Percentiles rank a stretch among this genome's conserved stretches.
Conservation (phyloP, 148 eudicot genomes). For the Limonium bicolor region DNA sequence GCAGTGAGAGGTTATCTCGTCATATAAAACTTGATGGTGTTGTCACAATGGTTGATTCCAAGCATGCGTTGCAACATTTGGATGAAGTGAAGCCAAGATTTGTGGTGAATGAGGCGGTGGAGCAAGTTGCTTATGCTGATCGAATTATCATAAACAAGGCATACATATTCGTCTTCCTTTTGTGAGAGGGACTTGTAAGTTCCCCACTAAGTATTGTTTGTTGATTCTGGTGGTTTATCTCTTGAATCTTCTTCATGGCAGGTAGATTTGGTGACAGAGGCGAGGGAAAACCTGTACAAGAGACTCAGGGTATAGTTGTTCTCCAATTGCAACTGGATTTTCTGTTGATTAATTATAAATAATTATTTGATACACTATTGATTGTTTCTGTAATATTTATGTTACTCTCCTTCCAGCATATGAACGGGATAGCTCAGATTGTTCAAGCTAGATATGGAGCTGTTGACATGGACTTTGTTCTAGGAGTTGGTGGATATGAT, state of each 20-base stretch:
- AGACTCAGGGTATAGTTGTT: conserved; percentile 40
- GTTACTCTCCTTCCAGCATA: conserved; percentile 43
- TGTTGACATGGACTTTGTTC: conserved; percentile 83
- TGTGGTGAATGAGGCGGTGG: conserved; percentile 89
- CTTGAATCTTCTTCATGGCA: conserved; percentile 16
- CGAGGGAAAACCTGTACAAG: conserved; percentile 37
- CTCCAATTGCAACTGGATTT: background rate
- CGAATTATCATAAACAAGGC: conserved; percentile 85
- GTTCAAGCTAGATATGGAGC: conserved; percentile 56
- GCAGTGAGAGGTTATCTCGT: conserved; percentile 59
- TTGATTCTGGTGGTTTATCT: background rate
- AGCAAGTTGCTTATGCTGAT: conserved; percentile 97
- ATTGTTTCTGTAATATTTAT: no score
- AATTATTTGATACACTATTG: no score
- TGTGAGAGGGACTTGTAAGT: background rate
- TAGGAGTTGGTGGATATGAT: conserved; percentile 96
- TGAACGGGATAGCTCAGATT: conserved; percentile 82
- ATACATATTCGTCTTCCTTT: background rate
- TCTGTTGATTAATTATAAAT: no score
- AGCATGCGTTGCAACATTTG: conserved; percentile 68
- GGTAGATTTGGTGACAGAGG: conserved; percentile 61
- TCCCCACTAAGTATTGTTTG: background rate
- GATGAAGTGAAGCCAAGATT: conserved; percentile 86
- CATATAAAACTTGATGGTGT: conserved; percentile 86
- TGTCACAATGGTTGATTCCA: conserved; percentile 86